phyloP scores from a whole-genome alignment of 768 basidiomycete species.

The Mycena amicta region DNA sequence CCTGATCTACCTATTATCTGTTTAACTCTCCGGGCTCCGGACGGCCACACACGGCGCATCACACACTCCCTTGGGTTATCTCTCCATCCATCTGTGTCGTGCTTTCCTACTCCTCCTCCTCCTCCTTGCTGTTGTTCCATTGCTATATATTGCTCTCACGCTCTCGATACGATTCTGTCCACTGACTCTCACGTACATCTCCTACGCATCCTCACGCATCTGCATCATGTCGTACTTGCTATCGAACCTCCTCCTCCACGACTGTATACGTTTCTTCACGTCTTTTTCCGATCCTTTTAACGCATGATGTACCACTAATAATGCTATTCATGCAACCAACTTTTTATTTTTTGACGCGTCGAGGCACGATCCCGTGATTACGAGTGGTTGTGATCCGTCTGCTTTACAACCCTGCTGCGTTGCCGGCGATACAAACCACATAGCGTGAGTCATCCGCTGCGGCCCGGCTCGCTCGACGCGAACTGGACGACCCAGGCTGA shows the following conservation, averaged over 20 bases:
- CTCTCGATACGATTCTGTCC: slow-evolving; percentile 16
- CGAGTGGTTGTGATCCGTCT: no score
- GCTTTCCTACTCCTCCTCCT: slow-evolving; percentile 2
- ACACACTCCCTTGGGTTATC: slow-evolving; percentile 16
- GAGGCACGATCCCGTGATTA: no score
- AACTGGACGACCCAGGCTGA: no score
- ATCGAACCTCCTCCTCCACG: slow-evolving; percentile 11
- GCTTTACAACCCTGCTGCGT: no score
- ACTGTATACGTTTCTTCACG: slow-evolving; percentile 11
- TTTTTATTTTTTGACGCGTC: no score
- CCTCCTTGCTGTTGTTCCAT: not conserved
- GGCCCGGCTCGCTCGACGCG: no score
- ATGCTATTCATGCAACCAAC: not conserved
- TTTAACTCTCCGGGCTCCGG: slow-evolving; percentile 3
- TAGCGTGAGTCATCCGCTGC: no score
- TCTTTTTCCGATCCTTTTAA: not conserved
- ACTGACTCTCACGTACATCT: not conserved
- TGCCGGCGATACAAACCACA: no score
- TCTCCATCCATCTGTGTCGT: slow-evolving; percentile 2
- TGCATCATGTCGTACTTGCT: slow-evolving; percentile 10
- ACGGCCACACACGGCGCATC: not conserved
- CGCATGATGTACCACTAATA: not conserved
- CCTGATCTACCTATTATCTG: slow-evolving; percentile 3
- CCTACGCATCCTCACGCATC: slow-evolving; percentile 13
- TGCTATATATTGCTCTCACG: slow-evolving; percentile 21